phyloP scores from a whole-genome alignment of 73 alveolate species.

The Halteria grandinella region DNA sequence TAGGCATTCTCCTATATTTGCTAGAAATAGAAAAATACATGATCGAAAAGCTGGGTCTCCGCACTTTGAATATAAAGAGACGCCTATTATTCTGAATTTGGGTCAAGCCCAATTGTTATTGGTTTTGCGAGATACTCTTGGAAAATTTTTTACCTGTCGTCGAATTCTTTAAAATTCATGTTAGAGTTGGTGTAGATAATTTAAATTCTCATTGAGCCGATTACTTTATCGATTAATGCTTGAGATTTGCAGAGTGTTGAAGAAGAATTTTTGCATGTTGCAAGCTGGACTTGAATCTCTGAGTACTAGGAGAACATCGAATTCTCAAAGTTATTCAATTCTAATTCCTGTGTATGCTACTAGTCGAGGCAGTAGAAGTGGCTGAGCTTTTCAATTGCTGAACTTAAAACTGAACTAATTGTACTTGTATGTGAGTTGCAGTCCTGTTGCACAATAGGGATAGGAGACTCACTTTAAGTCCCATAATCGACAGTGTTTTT shows the following conservation, averaged over 20 bases:
- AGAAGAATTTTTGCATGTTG: constrained; percentile 13
- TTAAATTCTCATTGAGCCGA: neutral
- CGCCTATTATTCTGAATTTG: neutral
- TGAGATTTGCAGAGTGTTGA: neutral
- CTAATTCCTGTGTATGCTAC: constrained; percentile 3
- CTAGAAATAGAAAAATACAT: constrained; percentile 5
- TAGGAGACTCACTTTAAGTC: too few species aligned
- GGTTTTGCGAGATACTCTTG: constrained; percentile 14
- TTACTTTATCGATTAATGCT: neutral
- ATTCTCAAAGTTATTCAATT: neutral
- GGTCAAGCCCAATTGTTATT: neutral
- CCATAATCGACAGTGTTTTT: too few species aligned
- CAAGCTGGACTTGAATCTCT: constrained; percentile 1
- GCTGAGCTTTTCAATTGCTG: neutral
- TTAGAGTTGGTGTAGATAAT: constrained; percentile 20
- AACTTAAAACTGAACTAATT: neutral
- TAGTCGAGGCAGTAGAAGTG: too few species aligned
- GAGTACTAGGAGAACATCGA: neutral
- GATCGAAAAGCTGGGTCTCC: neutral
- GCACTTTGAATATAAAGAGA: constrained; percentile 9
- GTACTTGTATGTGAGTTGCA: neutral
- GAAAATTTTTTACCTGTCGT: constrained; percentile 14
- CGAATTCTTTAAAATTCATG: neutral
- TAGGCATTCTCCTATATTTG: neutral
- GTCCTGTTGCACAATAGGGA: neutral